A percentile compares a stretch with the other conserved stretches of the same genome.
Evolutionary conservation across 164 flowering plant species (phyloP).

Genomic region (Umbellularia californica): DNA sequence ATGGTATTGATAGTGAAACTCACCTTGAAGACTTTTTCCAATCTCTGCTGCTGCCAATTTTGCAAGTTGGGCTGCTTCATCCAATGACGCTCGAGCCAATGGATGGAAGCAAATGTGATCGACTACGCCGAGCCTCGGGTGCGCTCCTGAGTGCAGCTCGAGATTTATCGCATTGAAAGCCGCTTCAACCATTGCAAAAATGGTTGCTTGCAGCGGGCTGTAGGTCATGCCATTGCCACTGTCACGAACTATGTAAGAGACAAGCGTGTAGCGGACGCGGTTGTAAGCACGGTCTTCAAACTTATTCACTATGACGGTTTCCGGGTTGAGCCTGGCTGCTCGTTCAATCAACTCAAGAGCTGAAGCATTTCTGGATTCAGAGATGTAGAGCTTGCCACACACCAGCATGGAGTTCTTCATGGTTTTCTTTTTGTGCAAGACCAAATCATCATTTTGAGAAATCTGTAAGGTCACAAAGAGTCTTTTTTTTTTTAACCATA

Average conservation of each 20-base stretch:
- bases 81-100: slow-evolving; percentile 58
- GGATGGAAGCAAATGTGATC: slow-evolving; percentile 76
- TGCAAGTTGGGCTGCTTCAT: slow-evolving; percentile 69
- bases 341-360: slow-evolving; percentile 57
- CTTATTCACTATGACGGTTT: slow-evolving; percentile 52
- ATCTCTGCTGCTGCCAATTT: slow-evolving; percentile 54
- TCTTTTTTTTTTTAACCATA: too few relatives aligned
- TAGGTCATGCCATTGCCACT: slow-evolving; percentile 28
- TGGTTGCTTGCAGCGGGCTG: slow-evolving; percentile 51
- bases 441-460: background rate
- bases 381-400: slow-evolving; percentile 67
- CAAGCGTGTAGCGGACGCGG: slow-evolving; percentile 53
- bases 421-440: background rate
- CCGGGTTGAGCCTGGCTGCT: slow-evolving; percentile 44
- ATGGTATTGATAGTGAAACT: background rate
- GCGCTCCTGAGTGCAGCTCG: slow-evolving; percentile 57
- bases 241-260: slow-evolving; percentile 43
- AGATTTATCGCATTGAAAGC: slow-evolving; percentile 55
- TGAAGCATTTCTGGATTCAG: slow-evolving; percentile 52
- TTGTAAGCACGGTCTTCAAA: slow-evolving; percentile 63
- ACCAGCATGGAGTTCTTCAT: slow-evolving; percentile 38
- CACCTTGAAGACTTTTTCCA: slow-evolving; percentile 61
- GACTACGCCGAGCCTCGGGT: slow-evolving; percentile 75
- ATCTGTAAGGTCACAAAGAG: background rate
- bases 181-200: slow-evolving; percentile 55